These are phyloP conservation scores for Rhizopus microsporus DNA, from an alignment of 371 early-diverging fungal species.

Conservation along the genomic window DNA sequence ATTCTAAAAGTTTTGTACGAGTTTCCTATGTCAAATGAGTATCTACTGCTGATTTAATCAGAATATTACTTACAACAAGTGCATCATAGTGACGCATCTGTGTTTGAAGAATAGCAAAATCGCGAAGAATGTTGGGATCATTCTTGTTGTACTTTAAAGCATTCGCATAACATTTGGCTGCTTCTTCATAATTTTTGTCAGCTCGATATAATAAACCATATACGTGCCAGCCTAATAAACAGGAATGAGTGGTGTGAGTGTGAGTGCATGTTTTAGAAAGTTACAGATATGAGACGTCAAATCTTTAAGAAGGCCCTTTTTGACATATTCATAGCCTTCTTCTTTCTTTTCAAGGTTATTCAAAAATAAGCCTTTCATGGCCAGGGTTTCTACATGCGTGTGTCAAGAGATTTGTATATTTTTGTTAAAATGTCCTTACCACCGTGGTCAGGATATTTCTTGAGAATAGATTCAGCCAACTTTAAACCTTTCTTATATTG, in stretches of 20 bases:
- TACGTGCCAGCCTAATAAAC: conserved; percentile 89
- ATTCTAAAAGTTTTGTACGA: conserved; percentile 66
- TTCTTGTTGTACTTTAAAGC: conserved; percentile 91
- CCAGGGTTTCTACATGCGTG: conserved; percentile 76
- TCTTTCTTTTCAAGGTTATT: conserved; percentile 87
- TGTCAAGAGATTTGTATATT: conserved; percentile 1
- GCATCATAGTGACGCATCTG: conserved; percentile 89
- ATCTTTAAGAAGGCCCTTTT: conserved; percentile 81
- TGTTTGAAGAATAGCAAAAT: conserved; percentile 84
- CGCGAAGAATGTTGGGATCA: conserved; percentile 89
- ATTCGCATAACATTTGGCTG: conserved; percentile 87
- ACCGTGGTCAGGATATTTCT: conserved; percentile 93
- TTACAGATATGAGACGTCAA: conserved; percentile 86
- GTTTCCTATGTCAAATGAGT: conserved; percentile 53
- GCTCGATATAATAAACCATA: conserved; percentile 89
- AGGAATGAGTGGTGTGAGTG: background rate
- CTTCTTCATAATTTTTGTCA: conserved; percentile 94
- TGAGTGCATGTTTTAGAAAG: conserved; percentile 8
- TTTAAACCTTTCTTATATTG: conserved; percentile 96
- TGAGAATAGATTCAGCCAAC: conserved; percentile 86
- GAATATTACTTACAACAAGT: conserved; percentile 58
- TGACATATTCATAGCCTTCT: conserved; percentile 89
- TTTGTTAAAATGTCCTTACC: conserved; percentile 49
- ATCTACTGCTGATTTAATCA: background rate
- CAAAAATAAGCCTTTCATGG: conserved; percentile 93